Base-by-base conservation (phyloP, 164 flowering plant genomes). In the Magnolia officinalis region DNA sequence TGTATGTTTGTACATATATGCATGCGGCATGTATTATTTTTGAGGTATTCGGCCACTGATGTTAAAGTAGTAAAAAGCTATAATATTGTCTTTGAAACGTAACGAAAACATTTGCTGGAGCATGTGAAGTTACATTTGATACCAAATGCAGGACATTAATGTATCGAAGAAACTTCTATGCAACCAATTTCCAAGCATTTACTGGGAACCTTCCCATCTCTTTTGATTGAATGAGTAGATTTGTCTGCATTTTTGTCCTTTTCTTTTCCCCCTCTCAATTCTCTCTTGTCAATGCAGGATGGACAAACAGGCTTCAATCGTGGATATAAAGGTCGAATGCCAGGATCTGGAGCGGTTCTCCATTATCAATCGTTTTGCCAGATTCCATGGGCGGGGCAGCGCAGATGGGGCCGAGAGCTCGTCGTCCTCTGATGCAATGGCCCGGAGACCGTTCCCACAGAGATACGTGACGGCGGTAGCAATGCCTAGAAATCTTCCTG, bases 341-440 rank as follows among this genome's bases (percentile, higher is more conserved):
- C 92, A 88, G 78, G 98, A 95, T 58, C 70, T 91, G 74, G 97
- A 93, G 81, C 87, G 82, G 74, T 86, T 90, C 79, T 80, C 91
- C 14, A 82, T 88, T 73, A 90, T 92, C 82, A 92, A 91, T 70
- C 91, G 97, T 52, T 90, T 94, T 82, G 98, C 97, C 51, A 92
- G 78, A 81, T 91, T 92, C 81, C 96, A 90, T 78, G 80, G 85
- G 50, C 81, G 88, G 73, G 80, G 80, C 51, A 90, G 82, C 52
- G 80, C 81, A 4, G 88, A 80, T 77, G 77, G 79, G 65, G 78
- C 79, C 2, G 90, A 80, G 67, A 67, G 79, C 68, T 80, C 92
- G 50, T 81, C 87, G 6, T 82, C 92, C 74, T 76, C 85, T 18
- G 83, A 84, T n/a, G 72, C 77, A 63, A 78, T 29, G 67, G 70